Conservation (phyloP, 1,284 basidiomycete species). For the Fomitiporia mediterranea region DNA sequence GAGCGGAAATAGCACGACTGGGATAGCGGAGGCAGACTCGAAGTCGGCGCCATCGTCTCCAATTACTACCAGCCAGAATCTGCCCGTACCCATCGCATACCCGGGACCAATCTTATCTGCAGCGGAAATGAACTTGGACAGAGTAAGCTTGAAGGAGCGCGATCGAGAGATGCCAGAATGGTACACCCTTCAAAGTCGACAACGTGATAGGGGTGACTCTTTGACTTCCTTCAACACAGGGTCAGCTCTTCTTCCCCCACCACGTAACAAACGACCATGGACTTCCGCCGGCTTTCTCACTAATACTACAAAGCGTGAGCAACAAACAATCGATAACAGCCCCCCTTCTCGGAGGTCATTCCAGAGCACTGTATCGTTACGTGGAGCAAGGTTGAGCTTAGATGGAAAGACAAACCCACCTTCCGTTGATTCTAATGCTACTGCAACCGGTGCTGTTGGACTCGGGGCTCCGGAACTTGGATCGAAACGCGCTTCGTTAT, state of each 20-base stretch:
- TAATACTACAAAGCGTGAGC: conserved; percentile 6
- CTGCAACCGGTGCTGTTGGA: conserved; percentile 29
- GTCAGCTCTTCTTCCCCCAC: conserved; percentile 57
- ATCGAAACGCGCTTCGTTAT: conserved; percentile 43
- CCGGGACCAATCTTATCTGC: conserved; percentile 12
- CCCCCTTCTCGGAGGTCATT: conserved; percentile 14
- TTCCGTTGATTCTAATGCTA: conserved; percentile 16
- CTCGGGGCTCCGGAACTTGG: conserved; percentile 37
- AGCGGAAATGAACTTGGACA: conserved; percentile 18
- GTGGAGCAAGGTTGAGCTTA: conserved; percentile 15
- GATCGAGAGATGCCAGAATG: conserved; percentile 16
- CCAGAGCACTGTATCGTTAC: conserved; percentile 10
- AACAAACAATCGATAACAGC: not conserved
- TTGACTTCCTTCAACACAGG: conserved; percentile 33
- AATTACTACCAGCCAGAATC: not conserved
- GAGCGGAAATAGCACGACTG: conserved; percentile 30
- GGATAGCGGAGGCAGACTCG: conserved; percentile 26
- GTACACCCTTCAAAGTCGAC: conserved; percentile 16
- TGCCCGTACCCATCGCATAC: conserved; percentile 4
- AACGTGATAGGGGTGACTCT: conserved; percentile 15
- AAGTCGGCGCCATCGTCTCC: conserved; percentile 25
- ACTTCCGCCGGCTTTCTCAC: conserved; percentile 31
- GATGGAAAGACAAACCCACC: conserved; percentile 12
- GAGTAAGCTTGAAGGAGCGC: conserved; percentile 6
- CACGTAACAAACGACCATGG: conserved; percentile 50